Percentiles rank a stretch among this genome's conserved stretches.
Conservation (phyloP, 108 stramenopile species). For the Chaetoceros muelleri region DNA sequence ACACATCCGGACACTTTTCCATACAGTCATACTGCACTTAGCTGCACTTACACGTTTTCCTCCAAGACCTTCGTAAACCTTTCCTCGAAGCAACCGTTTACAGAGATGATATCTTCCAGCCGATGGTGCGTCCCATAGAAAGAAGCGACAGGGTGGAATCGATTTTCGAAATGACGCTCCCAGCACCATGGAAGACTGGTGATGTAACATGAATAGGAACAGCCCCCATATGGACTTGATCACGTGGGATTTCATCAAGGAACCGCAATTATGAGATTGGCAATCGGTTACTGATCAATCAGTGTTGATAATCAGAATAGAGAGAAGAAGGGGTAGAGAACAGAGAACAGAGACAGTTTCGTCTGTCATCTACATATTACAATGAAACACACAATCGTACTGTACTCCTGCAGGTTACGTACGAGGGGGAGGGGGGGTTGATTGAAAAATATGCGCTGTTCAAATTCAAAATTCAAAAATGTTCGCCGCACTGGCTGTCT, state of each 20-base stretch:
- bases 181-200: neutral
- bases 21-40: conserved; percentile 1
- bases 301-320: neutral
- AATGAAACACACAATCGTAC: too few relatives aligned
- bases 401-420: too few relatives aligned
- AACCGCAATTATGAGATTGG: too few relatives aligned
- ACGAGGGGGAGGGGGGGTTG: too few relatives aligned
- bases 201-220: neutral
- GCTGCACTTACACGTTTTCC: conserved; percentile 17
- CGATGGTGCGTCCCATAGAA: conserved; percentile 19
- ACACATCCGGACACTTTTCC: too few relatives aligned
- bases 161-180: too few relatives aligned
- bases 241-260: neutral
- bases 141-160: conserved; percentile 10
- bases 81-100: conserved; percentile 27
- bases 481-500: too few relatives aligned
- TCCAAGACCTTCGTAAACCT: conserved; percentile 33
- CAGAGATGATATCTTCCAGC: conserved; percentile 32
- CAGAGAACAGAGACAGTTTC: too few relatives aligned
- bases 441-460: too few relatives aligned
- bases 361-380: too few relatives aligned
- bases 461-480: too few relatives aligned
- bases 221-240: neutral
- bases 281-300: neutral
- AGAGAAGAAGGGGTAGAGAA: neutral